phyloP scores from a whole-genome alignment of 73 alveolate species.

The Paramecium sonneborni region DNA sequence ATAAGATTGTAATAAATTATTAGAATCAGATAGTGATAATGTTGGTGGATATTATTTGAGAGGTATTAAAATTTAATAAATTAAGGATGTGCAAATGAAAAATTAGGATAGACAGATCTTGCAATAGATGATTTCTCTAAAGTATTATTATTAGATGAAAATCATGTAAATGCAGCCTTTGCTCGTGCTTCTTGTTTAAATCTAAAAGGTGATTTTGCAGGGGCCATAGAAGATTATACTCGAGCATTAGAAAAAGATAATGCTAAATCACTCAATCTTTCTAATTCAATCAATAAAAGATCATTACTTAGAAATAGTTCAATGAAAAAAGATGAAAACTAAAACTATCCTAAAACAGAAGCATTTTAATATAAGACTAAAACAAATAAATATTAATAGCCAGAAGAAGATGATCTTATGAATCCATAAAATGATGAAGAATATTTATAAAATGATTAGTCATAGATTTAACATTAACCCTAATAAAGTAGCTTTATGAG shows the following conservation, averaged over 20 bases:
- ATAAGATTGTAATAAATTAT: constrained; percentile 76
- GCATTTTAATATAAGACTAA: neutral
- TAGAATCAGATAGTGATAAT: constrained; percentile 74
- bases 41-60: constrained; percentile 87
- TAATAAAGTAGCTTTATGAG: neutral
- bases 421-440: constrained; percentile 22
- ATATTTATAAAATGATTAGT: constrained; percentile 12
- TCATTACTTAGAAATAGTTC: neutral
- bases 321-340: neutral
- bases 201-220: constrained; percentile 89
- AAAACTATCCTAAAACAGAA: neutral
- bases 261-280: constrained; percentile 37
- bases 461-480: neutral
- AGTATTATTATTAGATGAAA: constrained; percentile 90
- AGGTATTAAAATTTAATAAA: constrained; percentile 53
- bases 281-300: neutral
- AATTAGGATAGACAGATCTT: constrained; percentile 81
- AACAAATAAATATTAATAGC: neutral
- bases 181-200: constrained; percentile 95
- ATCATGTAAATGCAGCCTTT: constrained; percentile 94
- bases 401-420: constrained; percentile 26
- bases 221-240: constrained; percentile 96
- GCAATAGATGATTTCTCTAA: constrained; percentile 88
- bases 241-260: constrained; percentile 96
- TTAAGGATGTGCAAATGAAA: constrained; percentile 85